Evolutionary conservation across 108 stramenopile genomes (phyloP), one percentile per base, ranked within the genome.

Genomic region (Conticribra guillardii): DNA sequence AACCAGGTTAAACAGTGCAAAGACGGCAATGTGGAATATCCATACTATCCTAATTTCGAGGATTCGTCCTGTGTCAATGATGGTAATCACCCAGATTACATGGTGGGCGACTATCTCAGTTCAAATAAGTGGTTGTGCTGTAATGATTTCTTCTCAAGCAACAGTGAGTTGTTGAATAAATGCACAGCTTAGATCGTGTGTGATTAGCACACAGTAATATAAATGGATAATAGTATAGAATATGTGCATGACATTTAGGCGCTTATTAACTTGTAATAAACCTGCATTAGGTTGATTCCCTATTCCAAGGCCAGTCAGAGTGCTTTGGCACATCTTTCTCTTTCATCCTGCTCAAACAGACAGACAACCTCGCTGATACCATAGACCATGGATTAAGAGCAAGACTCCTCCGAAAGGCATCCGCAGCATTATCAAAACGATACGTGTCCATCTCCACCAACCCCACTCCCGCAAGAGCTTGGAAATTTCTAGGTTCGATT

Each of bases 391-490:
- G 92, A 71, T 90, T 84, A 2, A 87, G 41, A 50, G 65, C 72
- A n/a, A 93, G 81, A 45, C 89, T 84, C 50, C 77, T 60, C 26
- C 79, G 79, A 56, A 90, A 93, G 18, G 72, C 63, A 33, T 80
- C 70, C 2, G 64, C 57, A 8, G 92, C 92, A 26, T 67, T 51
- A 4, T 67, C 47, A 22, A 79, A 59, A 4, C 82, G 60, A 23
- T 69, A 74, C 32, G 66, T 74, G 60, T 90, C 89, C 70, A 79
- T 84, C 37, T 89, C 75, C 3, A 87, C 79, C 22, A 93, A 74
- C 11, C 92, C 92, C 23, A 90, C 73, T 11, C 89, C 89, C 59
- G 87, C 87, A 28, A 86, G 60, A 2, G 89, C 89, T 58, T 89
- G 89, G 54, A 86, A 90, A 41, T 93, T 81, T 7, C 48, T 65